Evolutionary conservation across 1,284 basidiomycete species (phyloP).

Genomic region (Porodaedalea pini): DNA sequence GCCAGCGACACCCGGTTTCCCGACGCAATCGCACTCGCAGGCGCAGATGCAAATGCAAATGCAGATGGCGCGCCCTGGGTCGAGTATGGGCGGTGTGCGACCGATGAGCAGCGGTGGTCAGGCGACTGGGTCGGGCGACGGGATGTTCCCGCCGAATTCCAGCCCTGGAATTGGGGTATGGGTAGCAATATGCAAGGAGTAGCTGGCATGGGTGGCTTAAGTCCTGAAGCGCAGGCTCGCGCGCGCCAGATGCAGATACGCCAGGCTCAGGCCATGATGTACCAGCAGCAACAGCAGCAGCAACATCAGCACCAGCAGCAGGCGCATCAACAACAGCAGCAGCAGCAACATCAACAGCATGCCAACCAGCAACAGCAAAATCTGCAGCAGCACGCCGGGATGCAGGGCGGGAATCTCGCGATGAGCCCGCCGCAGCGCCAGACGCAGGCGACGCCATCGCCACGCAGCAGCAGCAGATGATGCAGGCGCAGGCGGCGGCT

Average conservation of each 20-base stretch:
- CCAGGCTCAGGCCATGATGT: slow-evolving; percentile 36
- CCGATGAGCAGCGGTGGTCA: not conserved
- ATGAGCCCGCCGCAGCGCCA: slow-evolving; percentile 21
- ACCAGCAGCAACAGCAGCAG: slow-evolving; percentile 13
- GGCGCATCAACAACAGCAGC: too few relatives aligned
- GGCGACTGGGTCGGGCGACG: not conserved
- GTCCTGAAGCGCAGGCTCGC: slow-evolving; percentile 29
- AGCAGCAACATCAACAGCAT: slow-evolving; percentile 5
- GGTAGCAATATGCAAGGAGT: not conserved
- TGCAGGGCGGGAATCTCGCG: slow-evolving; percentile 20
- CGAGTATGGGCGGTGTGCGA: slow-evolving; percentile 3
- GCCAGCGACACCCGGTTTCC: slow-evolving; percentile 25
- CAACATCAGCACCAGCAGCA: slow-evolving; percentile 13
- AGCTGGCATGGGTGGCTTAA: not conserved
- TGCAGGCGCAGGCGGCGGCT: slow-evolving; percentile 15
- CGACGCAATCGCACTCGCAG: slow-evolving; percentile 25
- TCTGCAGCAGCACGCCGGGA: slow-evolving; percentile 30
- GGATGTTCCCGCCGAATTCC: not conserved
- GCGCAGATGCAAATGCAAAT: slow-evolving; percentile 27
- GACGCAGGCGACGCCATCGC: slow-evolving; percentile 29
- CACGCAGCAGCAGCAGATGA: slow-evolving; percentile 31
- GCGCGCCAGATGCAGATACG: slow-evolving; percentile 46
- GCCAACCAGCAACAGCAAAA: slow-evolving; percentile 3
- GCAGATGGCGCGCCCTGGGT: slow-evolving; percentile 8
- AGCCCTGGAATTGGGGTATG: not conserved